Conservation (phyloP, 768 basidiomycete genomes). For the Suillus paluster region DNA sequence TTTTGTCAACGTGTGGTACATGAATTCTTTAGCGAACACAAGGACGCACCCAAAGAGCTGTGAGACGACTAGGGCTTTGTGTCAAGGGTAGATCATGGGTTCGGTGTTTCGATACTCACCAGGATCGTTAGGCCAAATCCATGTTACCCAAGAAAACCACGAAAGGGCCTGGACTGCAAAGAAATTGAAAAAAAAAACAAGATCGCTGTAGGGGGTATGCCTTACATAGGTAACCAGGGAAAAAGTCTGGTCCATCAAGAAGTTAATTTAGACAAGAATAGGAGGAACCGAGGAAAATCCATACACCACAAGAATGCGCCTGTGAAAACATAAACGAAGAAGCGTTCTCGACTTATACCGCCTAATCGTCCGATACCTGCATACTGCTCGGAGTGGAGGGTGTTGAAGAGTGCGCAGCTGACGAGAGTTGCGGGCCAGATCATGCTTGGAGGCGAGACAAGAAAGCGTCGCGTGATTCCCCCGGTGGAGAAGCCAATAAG, state of each 20-base stretch:
- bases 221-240: conserved; percentile 51
- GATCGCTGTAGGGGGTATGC: background rate
- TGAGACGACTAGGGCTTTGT: conserved; percentile 39
- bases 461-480: conserved; percentile 74
- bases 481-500: conserved; percentile 86
- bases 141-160: conserved; percentile 64
- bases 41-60: conserved; percentile 50
- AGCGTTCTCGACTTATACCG: conserved; percentile 74
- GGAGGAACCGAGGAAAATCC: conserved; percentile 19
- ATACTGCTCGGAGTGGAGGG: conserved; percentile 72
- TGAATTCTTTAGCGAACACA: background rate
- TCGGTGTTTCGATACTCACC: conserved; percentile 39
- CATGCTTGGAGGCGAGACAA: conserved; percentile 59
- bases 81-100: conserved; percentile 23
- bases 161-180: conserved; percentile 49
- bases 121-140: conserved; percentile 53
- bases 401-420: conserved; percentile 77
- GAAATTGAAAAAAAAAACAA: conserved; percentile 22
- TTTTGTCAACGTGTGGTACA: conserved; percentile 12
- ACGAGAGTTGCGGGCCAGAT: conserved; percentile 83
- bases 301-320: conserved; percentile 65
- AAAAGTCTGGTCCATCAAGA: conserved; percentile 36
- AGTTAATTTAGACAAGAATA: background rate
- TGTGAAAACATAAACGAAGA: conserved; percentile 70
- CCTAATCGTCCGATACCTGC: conserved; percentile 63